Percentiles rank a stretch among this genome's conserved stretches.
Conservation (phyloP, 805 yeast genomes). For the Grigorovia humatica region DNA sequence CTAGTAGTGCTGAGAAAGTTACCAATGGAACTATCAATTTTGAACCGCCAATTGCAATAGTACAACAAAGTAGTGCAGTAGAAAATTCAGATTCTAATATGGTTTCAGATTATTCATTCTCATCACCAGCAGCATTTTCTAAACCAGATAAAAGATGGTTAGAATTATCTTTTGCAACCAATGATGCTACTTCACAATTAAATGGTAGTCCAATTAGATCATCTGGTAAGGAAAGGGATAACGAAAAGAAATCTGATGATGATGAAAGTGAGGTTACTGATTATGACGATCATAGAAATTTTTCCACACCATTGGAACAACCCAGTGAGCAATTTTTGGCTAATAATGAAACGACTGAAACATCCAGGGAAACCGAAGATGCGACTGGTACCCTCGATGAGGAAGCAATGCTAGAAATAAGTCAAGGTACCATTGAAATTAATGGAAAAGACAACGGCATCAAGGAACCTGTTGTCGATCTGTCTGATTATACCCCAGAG, state of each 20-base stretch:
- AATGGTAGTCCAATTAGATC: constrained; percentile 7
- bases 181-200: constrained; percentile 11
- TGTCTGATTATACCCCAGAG: not conserved
- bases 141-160: constrained; percentile 13
- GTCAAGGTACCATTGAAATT: not conserved
- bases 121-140: constrained; percentile 9
- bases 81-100: constrained; percentile 5
- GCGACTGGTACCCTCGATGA: not conserved
- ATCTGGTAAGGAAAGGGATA: not conserved
- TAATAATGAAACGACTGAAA: not conserved
- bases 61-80: not conserved
- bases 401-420: not conserved
- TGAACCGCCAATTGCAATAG: not conserved
- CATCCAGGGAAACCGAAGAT: not conserved
- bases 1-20: not conserved
- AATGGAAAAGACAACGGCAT: not conserved
- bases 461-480: not conserved
- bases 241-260: too few relatives aligned
- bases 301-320: not conserved
- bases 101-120: constrained; percentile 11
- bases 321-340: not conserved
- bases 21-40: not conserved
- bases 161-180: constrained; percentile 17
- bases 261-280: not conserved
- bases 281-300: not conserved